Conservation (phyloP, 225 moss, liverwort and hornwort species). For the Climacium dendroides region DNA sequence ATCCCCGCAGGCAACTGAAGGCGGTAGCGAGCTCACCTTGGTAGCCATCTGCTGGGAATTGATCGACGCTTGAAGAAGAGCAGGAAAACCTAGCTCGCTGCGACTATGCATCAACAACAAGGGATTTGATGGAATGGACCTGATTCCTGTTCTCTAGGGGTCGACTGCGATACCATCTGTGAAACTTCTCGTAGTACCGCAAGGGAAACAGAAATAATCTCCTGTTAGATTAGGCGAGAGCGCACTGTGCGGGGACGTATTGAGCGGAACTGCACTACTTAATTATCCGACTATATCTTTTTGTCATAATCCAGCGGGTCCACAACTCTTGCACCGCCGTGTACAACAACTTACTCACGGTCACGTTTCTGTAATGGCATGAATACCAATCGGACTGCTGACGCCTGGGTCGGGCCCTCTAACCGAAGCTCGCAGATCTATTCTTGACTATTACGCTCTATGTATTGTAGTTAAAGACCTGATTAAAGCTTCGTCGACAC, state of each 20-base stretch:
- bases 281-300: too few species aligned
- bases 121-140: not conserved
- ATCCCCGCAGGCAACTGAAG: not conserved
- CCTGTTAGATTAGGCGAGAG: not conserved
- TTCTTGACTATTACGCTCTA: not conserved
- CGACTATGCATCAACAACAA: not conserved
- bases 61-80: not conserved
- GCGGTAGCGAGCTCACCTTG: not conserved
- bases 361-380: too few species aligned
- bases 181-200: not conserved
- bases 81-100: too few species aligned
- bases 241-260: too few species aligned
- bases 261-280: not conserved
- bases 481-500: not conserved
- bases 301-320: not conserved
- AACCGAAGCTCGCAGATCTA: not conserved
- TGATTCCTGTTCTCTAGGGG: not conserved
- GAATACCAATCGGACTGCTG: too few species aligned
- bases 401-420: not conserved
- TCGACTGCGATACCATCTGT: not conserved
- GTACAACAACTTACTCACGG: not conserved
- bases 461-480: not conserved
- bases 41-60: too few species aligned
- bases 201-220: not conserved
- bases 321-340: too few species aligned